Base-by-base conservation (phyloP, 768 basidiomycete genomes). In the Agaricus bisporus region DNA sequence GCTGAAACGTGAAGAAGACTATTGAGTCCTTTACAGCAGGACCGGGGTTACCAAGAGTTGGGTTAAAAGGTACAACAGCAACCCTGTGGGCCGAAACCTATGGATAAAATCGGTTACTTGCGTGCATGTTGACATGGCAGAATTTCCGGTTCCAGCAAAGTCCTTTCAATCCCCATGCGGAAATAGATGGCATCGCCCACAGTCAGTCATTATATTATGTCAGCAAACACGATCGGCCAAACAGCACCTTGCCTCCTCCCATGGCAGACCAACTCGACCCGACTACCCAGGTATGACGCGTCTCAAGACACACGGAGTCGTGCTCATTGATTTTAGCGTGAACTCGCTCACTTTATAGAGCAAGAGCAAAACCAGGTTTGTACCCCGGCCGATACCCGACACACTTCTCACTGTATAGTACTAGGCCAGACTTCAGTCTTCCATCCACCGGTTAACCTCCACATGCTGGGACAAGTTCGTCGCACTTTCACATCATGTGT, bases 381-480 rank as follows among this genome's bases (percentile, higher is more conserved):
- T 46, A 73, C 8, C 28, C 32, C 32, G 15, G 18, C 43, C 20
- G 20, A 41, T 18, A 29, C 18, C 57, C 49, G 58, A 58, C 41
- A 39, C 36, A 37, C 49, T 54, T 57, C 39, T 52, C 55, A 55
- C 32, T 51, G 44, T 41, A 58, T 28, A 55, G 58, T 28, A 55
- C 48, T 54, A 76, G 73, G 77, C 77, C 17, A 74, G 70, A 57
- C 60, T 91, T 47, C 81, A 91, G 60, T 71, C 79, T 22, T 73
- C 79, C 26, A 83, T 94, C 41, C 91, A 92, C 57, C 80, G 74
- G 47, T 77, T 94, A 59, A 94, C 93, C 15, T 79, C 79, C 62
- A 83, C 84, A 71, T 94, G 92, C 67, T 95, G 92, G 91, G 88
- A 93, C 74, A 92, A 95, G 91, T 94, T 63, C 66, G 81, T 74